A percentile compares a stretch with the other conserved stretches of the same genome.
Conservation (phyloP, 257 asterid species). For the Paulownia fortunei region DNA sequence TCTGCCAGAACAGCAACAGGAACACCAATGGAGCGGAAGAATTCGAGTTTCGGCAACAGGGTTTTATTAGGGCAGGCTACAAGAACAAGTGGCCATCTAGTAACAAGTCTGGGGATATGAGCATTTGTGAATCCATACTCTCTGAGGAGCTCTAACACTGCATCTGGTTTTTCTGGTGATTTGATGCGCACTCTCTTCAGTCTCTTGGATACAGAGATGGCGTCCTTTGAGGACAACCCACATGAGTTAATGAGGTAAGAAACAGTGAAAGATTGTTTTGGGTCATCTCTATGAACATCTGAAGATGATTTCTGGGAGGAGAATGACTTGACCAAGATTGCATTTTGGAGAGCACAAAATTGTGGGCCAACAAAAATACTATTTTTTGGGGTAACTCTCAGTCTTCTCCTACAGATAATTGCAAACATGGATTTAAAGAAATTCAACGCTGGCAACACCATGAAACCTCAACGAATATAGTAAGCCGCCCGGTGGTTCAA, state of each 20-base stretch:
- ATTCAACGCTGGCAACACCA: neutral
- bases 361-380: neutral
- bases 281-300: neutral
- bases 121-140: constrained; percentile 29
- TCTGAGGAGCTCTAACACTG: constrained; percentile 27
- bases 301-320: neutral
- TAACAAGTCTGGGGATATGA: constrained; percentile 21
- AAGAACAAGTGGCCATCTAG: neutral
- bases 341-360: neutral
- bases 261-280: constrained; percentile 4
- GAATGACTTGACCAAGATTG: neutral
- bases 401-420: neutral
- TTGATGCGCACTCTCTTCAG: constrained; percentile 20
- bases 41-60: constrained; percentile 40
- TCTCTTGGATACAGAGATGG: constrained; percentile 15
- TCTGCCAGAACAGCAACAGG: neutral
- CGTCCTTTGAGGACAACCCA: constrained; percentile 27
- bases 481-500: too few species aligned
- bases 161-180: constrained; percentile 30
- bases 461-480: too few species aligned
- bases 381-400: neutral
- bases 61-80: constrained; percentile 6
- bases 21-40: constrained; percentile 35
- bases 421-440: constrained; percentile 8
- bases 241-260: constrained; percentile 33